A percentile compares a stretch with the other conserved stretches of the same genome.
phyloP scores from a whole-genome alignment of 768 basidiomycete species.

The Roridomyces roridus region DNA sequence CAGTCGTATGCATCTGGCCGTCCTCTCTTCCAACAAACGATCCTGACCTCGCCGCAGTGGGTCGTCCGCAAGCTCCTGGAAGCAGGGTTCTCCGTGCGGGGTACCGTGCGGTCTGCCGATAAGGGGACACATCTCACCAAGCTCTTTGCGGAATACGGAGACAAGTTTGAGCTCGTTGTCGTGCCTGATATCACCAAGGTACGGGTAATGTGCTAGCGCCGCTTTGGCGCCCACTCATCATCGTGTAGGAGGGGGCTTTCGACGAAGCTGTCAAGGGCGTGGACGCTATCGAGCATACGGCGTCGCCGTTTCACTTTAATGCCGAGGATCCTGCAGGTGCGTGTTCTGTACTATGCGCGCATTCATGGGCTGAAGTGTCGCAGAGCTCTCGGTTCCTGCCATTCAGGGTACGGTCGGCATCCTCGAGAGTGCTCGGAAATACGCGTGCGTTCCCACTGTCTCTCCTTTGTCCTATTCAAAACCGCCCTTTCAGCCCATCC shows the following conservation, averaged over 20 bases:
- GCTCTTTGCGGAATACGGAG: slow-evolving; percentile 57
- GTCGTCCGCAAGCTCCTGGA: slow-evolving; percentile 47
- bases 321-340: slow-evolving; percentile 50
- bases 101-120: slow-evolving; percentile 43
- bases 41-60: not conserved
- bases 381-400: slow-evolving; percentile 36
- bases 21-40: no score
- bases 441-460: slow-evolving; percentile 34
- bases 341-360: no score
- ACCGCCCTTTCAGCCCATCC: slow-evolving; percentile 15
- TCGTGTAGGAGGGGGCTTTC: slow-evolving; percentile 72
- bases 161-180: slow-evolving; percentile 67
- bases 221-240: not conserved
- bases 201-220: not conserved
- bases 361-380: no score
- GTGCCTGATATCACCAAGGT: slow-evolving; percentile 68
- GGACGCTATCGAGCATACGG: slow-evolving; percentile 72
- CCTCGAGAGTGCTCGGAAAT: slow-evolving; percentile 42
- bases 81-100: slow-evolving; percentile 48
- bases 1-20: no score
- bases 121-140: slow-evolving; percentile 53
- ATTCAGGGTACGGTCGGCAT: slow-evolving; percentile 47
- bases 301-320: slow-evolving; percentile 62
- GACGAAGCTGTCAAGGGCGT: slow-evolving; percentile 82
- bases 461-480: not conserved